phyloP scores from a whole-genome alignment of 371 early-diverging fungal genomes.

The Mortierella sp. region DNA sequence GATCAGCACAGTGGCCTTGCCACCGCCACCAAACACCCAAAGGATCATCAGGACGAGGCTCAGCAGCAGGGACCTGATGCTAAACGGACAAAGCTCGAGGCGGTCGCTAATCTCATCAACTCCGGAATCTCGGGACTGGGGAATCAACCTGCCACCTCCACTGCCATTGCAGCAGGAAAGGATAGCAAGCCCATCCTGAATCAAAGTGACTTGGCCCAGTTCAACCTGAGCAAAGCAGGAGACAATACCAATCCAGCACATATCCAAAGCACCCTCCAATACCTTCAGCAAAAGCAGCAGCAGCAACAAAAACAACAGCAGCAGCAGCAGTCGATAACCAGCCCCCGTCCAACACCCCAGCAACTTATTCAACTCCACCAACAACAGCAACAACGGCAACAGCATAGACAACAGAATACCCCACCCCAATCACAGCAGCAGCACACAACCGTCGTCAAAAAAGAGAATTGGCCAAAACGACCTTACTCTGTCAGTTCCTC shows the following conservation, averaged over 20 bases:
- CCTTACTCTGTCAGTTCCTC: slow-evolving; percentile 16
- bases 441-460: background rate
- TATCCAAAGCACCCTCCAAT: background rate
- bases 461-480: background rate
- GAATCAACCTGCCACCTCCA: background rate
- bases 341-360: background rate
- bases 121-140: slow-evolving; percentile 18
- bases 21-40: slow-evolving; percentile 16
- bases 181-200: slow-evolving; percentile 15
- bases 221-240: slow-evolving; percentile 17
- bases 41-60: background rate
- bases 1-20: background rate
- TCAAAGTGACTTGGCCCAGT: slow-evolving; percentile 19
- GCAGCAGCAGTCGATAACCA: background rate
- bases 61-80: slow-evolving; percentile 22
- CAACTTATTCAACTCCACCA: background rate
- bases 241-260: background rate
- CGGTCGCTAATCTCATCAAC: slow-evolving; percentile 41
- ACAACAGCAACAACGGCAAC: slow-evolving; percentile 4
- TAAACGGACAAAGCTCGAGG: slow-evolving; percentile 42
- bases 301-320: background rate
- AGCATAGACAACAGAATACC: slow-evolving; percentile 12
- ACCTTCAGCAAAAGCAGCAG: slow-evolving; percentile 13
- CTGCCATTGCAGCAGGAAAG: background rate
- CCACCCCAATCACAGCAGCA: slow-evolving; percentile 17